Evolutionary conservation across 2,329 filamentous ascomycete species (phyloP).

Genomic region (Plenodomus tracheiphilus): DNA sequence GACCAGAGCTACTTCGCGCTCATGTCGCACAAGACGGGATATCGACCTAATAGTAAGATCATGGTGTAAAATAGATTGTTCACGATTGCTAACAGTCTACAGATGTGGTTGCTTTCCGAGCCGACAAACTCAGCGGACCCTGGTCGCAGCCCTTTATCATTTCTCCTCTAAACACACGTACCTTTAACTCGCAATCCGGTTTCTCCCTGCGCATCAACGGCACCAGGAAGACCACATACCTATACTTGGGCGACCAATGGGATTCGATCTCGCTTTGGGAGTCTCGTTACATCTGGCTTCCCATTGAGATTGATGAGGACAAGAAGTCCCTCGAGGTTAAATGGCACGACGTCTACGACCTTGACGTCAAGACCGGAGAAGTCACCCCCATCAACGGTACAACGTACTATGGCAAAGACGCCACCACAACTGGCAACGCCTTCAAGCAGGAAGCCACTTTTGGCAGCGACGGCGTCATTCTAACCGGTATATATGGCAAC

Average conservation of each 20-base stretch:
- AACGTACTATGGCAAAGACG: conserved; percentile 53
- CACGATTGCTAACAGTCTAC: conserved; percentile 4
- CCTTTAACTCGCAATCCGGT: conserved; percentile 59
- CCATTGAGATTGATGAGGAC: conserved; percentile 56
- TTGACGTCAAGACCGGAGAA: conserved; percentile 57
- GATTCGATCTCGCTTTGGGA: conserved; percentile 62
- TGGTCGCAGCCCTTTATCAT: conserved; percentile 61
- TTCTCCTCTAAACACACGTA: conserved; percentile 55
- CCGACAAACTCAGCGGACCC: conserved; percentile 54
- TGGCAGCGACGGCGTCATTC: conserved; percentile 51
- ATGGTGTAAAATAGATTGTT: background rate
- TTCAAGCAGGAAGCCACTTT: conserved; percentile 62
- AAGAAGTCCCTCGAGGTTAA: conserved; percentile 55
- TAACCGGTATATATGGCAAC: conserved; percentile 59
- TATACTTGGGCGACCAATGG: conserved; percentile 60
- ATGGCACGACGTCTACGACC: conserved; percentile 62
- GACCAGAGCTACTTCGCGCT: conserved; percentile 63
- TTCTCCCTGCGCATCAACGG: conserved; percentile 55
- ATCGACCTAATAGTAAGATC: conserved; percentile 58
- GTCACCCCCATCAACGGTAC: conserved; percentile 53
- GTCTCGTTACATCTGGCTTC: conserved; percentile 61
- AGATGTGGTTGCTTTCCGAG: conserved; percentile 61
- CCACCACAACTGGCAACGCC: conserved; percentile 51
- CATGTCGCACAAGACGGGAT: conserved; percentile 67
- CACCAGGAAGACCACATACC: conserved; percentile 53